Percentiles rank a stretch among this genome's conserved stretches.
phyloP scores from a whole-genome alignment of 768 basidiomycete genomes.

The Pulveroboletus sp. region DNA sequence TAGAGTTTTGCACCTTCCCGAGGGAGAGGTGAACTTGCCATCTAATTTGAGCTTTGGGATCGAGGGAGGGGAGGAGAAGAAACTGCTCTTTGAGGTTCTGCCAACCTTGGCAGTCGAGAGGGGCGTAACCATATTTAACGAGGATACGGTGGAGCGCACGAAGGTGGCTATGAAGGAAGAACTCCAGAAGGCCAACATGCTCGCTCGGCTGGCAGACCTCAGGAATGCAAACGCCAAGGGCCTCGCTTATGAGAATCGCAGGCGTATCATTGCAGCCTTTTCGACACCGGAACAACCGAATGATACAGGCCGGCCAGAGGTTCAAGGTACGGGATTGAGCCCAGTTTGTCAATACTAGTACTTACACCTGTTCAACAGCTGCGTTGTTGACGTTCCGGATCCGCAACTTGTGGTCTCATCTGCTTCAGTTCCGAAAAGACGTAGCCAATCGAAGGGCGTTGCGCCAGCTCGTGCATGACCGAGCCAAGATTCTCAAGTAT shows the following conservation, averaged over 20 bases:
- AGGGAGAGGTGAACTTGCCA: constrained; percentile 48
- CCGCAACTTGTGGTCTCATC: constrained; percentile 76
- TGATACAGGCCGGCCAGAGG: constrained; percentile 83
- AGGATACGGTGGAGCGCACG: constrained; percentile 18
- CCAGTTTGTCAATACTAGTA: background rate
- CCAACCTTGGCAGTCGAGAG: constrained; percentile 49
- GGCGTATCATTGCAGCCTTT: constrained; percentile 76
- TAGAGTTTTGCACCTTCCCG: constrained; percentile 26
- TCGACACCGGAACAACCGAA: constrained; percentile 63
- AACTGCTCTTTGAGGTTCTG: constrained; percentile 63
- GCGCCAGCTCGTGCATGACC: constrained; percentile 73
- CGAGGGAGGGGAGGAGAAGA: constrained; percentile 46
- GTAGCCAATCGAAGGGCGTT: constrained; percentile 75
- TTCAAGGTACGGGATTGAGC: constrained; percentile 63
- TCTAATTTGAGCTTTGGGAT: constrained; percentile 63
- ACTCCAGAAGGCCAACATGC: constrained; percentile 45
- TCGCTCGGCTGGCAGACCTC: constrained; percentile 77
- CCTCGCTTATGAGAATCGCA: constrained; percentile 84
- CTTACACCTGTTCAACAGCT: constrained; percentile 42
- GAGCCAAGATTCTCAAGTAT: constrained; percentile 82
- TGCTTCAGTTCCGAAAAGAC: constrained; percentile 68
- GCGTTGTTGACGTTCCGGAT: constrained; percentile 86
- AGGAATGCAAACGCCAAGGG: constrained; percentile 84
- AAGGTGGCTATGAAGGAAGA: constrained; percentile 34
- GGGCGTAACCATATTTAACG: constrained; percentile 19